Evolutionary conservation across 768 basidiomycete genomes (phyloP), one percentile per base, ranked within the genome.

Genomic region (Mycena amicta): DNA sequence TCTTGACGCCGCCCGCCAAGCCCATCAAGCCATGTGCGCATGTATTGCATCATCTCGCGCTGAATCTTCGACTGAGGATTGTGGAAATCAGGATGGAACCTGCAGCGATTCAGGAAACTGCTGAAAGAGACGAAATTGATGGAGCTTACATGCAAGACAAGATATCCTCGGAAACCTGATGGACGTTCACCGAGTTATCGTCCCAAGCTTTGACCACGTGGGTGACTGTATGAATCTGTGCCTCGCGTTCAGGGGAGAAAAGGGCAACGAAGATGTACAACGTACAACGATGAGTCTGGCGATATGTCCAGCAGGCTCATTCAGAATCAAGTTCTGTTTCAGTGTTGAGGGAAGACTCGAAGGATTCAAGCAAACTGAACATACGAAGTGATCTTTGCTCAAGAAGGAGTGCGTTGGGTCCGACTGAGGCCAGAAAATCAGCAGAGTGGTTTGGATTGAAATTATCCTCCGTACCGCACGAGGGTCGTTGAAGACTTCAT

Each of bases 341-440:
- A 55, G 56, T 50, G 58, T 8, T 37, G n/a, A n/a, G n/a, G n/a
- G n/a, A 37, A 45, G 22, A 30, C n/a, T 47, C 54, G 47, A 41
- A 12, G 27, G 15, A n/a, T 1, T 15, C 40, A 39, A 46, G 49
- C 8, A 30, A 37, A 18, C 25, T 22, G 29, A n/a, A 79, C 87
- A 66, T 63, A 90, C 90, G 64, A 93, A 93, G 66, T 94, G 91
- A 68, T 94, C 92, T 74, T 93, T 93, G 69, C 89, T 92, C 71
- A 94, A 72, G 78, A 92, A 91, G 3, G 90, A 93, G 69, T 93
- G 92, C 2, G 92, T 95, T 3, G 92, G 92, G 68, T 95, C 92
- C 30, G 87, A 89, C 86, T 91, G 64, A 1, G 31, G n/a, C 26
- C 28, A 30, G 28, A 31, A 18, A 25, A 40, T 3, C 45, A 47